Evolutionary conservation across 1,284 basidiomycete species (phyloP).

Genomic region (Ustilago cynodontis): DNA sequence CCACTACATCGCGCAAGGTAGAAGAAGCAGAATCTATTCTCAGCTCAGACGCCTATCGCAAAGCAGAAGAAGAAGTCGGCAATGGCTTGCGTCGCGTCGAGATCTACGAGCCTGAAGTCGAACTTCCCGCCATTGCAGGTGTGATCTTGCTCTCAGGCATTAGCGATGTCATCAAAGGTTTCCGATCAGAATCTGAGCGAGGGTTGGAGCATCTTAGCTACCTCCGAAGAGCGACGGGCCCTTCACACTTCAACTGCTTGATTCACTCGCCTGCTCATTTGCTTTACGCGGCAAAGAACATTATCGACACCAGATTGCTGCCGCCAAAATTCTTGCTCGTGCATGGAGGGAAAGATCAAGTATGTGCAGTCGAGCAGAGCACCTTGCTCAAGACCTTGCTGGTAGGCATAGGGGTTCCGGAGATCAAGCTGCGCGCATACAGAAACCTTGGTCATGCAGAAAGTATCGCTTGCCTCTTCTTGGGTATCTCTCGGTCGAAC

Average conservation of each 20-base stretch:
- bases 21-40: constrained; percentile 45
- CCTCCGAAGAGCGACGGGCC: constrained; percentile 69
- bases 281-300: constrained; percentile 70
- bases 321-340: constrained; percentile 70
- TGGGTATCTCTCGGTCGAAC: constrained; percentile 60
- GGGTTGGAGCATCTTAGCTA: constrained; percentile 71
- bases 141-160: constrained; percentile 70
- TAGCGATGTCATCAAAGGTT: constrained; percentile 71
- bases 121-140: constrained; percentile 68
- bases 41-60: constrained; percentile 29
- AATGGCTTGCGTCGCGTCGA: constrained; percentile 67
- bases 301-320: constrained; percentile 68
- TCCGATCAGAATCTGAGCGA: constrained; percentile 66
- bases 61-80: constrained; percentile 54
- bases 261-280: constrained; percentile 71
- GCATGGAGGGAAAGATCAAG: constrained; percentile 70
- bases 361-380: constrained; percentile 70
- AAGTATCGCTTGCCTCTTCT: constrained; percentile 62
- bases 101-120: constrained; percentile 69
- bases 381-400: constrained; percentile 71
- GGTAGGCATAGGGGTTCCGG: constrained; percentile 69
- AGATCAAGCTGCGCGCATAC: constrained; percentile 69
- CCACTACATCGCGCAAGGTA: constrained; percentile 27
- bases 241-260: constrained; percentile 70
- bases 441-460: constrained; percentile 70